Base-by-base conservation (phyloP, 2,329 filamentous ascomycete genomes). In the Furcasterigmium furcatum region DNA sequence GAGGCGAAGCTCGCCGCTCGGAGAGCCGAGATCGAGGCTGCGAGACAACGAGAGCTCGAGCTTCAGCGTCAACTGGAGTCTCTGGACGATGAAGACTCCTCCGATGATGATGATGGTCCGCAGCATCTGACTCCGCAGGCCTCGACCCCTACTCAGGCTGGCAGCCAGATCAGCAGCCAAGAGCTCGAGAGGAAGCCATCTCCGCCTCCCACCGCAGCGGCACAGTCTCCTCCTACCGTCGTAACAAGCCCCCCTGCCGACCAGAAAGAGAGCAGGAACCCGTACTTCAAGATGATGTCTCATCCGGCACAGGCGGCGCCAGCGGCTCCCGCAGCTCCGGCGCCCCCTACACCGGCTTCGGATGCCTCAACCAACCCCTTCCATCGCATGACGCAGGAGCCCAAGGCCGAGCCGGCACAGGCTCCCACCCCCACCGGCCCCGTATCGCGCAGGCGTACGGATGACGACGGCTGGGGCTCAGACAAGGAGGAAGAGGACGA, bases 321-420 rank as follows among this genome's bases (percentile, higher is more conserved):
- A 12, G 57, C 65, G 13, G 70, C 72, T 14, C 63, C 74, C 24
- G 60, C 71, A 20, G 59, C 73, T 19, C 60, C 73, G 40, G 62
- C 72, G 14, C 64, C 65, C 20, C 63, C 62, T 22, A 61, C 63
- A 39, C 60, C 55, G 35, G 64, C 59, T 27, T 62, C 56, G 20
- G 77, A 84, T 39, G 76, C 80, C 20, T 91, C 88, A n/a, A 97
- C 89, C 9, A 99, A 99, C 62, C 94, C 94, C 5, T 99, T 97
- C 82, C 88, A 95, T 65, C 87, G 91, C 46, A 82, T 95, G 61
- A 82, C 87, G 5, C 81, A 87, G 55, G 79, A 88, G 52, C 69
- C 69, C 47, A 76, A 75, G 60, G 65, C 73, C 45, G 63, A 65
- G 13, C 56, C 64, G 8, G 55, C 64, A 9, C 58, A 66, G 49